Percentiles rank a stretch among this genome's conserved stretches.
phyloP scores from a whole-genome alignment of 1,284 basidiomycete species.

The Apiotrichum gamsii region DNA sequence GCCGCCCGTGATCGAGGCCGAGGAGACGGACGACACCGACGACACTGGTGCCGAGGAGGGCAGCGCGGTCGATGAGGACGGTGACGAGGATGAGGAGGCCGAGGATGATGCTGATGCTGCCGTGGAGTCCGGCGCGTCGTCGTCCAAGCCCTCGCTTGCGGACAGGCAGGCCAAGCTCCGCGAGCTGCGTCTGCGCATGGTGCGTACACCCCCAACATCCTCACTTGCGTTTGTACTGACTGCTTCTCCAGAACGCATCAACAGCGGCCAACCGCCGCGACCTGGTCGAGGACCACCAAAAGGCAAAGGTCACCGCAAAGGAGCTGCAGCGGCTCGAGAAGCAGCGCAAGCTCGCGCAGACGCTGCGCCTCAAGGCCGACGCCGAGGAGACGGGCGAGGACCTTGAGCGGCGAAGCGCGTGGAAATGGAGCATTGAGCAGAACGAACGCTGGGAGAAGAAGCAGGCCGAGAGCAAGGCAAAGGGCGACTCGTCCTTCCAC shows the following conservation, averaged over 20 bases:
- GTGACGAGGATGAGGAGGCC: conserved; percentile 11
- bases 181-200: conserved; percentile 68
- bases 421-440: conserved; percentile 91
- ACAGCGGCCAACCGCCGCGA: conserved; percentile 73
- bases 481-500: conserved; percentile 54
- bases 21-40: conserved; percentile 3
- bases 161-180: conserved; percentile 71
- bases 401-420: conserved; percentile 70
- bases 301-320: conserved; percentile 63
- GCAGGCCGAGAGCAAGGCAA: conserved; percentile 53
- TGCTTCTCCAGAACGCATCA: conserved; percentile 60
- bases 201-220: conserved; percentile 43
- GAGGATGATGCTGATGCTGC: conserved; percentile 8
- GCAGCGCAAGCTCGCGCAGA: conserved; percentile 81
- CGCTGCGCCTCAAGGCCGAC: conserved; percentile 75
- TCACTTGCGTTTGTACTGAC: not conserved
- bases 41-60: conserved; percentile 8
- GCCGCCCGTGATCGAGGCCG: conserved; percentile 4
- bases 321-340: conserved; percentile 75
- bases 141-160: conserved; percentile 50
- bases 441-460: conserved; percentile 93
- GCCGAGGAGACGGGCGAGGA: conserved; percentile 76
- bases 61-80: conserved; percentile 11
- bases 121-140: conserved; percentile 6
- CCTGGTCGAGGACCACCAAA: conserved; percentile 72